Conservation (phyloP, 1,284 basidiomycete species). For the Mycena citricolor region DNA sequence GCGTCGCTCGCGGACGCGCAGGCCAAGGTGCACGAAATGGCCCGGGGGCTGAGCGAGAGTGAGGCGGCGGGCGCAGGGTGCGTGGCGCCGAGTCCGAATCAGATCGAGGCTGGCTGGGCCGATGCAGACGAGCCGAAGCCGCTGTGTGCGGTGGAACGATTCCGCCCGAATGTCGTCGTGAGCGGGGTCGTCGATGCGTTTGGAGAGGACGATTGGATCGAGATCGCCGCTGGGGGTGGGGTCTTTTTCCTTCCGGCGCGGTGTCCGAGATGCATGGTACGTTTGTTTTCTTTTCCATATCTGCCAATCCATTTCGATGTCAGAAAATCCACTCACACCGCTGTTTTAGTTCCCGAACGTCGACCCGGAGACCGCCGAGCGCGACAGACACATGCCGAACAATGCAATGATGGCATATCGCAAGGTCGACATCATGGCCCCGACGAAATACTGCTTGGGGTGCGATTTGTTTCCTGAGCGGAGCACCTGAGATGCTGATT, state of each 20-base stretch:
- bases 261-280: conserved; percentile 22
- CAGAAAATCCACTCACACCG: background rate
- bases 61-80: conserved; percentile 11
- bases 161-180: conserved; percentile 21
- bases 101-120: conserved; percentile 8
- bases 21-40: conserved; percentile 19
- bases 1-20: conserved; percentile 19
- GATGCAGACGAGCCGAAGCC: conserved; percentile 12
- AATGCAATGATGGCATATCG: conserved; percentile 25
- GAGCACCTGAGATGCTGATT: background rate
- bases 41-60: conserved; percentile 9
- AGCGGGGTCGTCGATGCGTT: conserved; percentile 18
- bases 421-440: conserved; percentile 11
- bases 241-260: conserved; percentile 13
- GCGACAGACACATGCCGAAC: conserved; percentile 20
- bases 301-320: too few relatives aligned
- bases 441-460: conserved; percentile 22
- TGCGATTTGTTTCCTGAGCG: conserved; percentile 1
- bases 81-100: conserved; percentile 6
- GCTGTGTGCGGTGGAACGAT: conserved; percentile 20
- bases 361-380: conserved; percentile 16
- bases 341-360: conserved; percentile 19
- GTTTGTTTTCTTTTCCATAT: background rate
- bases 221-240: conserved; percentile 12
- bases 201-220: conserved; percentile 23